These are phyloP conservation scores for Porphyrellus cyaneotinctus DNA, from an alignment of 768 basidiomycete species.

Conservation along the genomic window DNA sequence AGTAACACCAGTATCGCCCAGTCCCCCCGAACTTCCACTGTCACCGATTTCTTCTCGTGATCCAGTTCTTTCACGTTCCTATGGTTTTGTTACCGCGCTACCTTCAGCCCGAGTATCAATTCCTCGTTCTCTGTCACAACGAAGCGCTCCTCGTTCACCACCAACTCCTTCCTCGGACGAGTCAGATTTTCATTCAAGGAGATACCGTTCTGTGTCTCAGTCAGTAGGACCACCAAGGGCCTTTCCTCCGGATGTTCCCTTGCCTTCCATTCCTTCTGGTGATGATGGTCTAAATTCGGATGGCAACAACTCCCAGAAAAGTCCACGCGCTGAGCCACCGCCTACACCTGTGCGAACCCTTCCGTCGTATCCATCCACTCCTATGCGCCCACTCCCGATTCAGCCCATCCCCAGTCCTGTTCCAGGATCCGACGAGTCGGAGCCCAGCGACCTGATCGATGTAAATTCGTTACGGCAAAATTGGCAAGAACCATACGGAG, in stretches of 20 bases:
- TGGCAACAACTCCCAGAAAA: not conserved
- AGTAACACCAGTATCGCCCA: conserved; percentile 6
- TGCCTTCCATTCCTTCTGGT: conserved; percentile 22
- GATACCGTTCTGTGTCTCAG: conserved; percentile 3
- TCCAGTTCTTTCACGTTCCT: not conserved
- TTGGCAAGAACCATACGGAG: conserved; percentile 2
- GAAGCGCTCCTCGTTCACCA: not conserved
- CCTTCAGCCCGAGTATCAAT: not conserved
- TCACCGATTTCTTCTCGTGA: not conserved
- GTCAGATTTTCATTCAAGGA: not conserved
- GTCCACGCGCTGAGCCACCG: not conserved
- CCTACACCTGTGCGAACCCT: conserved; percentile 2
- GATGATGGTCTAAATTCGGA: not conserved
- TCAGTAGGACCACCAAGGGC: conserved; percentile 2
- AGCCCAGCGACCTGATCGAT: not conserved
- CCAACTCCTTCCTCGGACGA: conserved; percentile 9
- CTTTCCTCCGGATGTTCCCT: conserved; percentile 15
- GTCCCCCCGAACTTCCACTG: not conserved
- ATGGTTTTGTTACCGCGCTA: not conserved
- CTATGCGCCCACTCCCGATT: conserved; percentile 14
- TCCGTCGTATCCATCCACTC: not conserved
- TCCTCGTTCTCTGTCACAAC: conserved; percentile 1
- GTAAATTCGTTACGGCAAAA: conserved; percentile 2
- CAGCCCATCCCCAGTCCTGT: conserved; percentile 19
- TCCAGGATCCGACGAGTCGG: conserved; percentile 9